These are phyloP conservation scores for Cercophora newfieldiana DNA, from an alignment of 495 filamentous ascomycete species.

Conservation along the genomic window DNA sequence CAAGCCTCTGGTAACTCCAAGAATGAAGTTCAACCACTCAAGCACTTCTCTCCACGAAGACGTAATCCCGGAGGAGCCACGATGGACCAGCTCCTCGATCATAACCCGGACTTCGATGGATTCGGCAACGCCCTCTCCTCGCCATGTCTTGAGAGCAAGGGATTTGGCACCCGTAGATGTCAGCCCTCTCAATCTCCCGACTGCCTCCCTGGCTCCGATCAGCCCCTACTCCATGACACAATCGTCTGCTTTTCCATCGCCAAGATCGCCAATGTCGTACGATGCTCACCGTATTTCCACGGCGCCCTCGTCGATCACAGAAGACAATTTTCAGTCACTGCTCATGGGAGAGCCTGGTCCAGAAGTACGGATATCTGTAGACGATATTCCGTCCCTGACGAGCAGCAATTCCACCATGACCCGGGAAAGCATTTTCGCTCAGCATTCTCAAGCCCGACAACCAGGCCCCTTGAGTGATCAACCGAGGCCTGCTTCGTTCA, in stretches of 20 bases:
- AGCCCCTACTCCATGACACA: constrained; percentile 53
- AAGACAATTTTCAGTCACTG: constrained; percentile 64
- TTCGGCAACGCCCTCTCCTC: constrained; percentile 58
- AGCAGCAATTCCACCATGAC: constrained; percentile 87
- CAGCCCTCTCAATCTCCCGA: constrained; percentile 45
- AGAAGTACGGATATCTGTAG: constrained; percentile 71
- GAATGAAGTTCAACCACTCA: constrained; percentile 41
- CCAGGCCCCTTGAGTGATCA: constrained; percentile 45
- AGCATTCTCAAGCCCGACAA: constrained; percentile 33
- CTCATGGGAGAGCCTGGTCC: constrained; percentile 63
- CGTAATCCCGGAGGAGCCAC: constrained; percentile 36
- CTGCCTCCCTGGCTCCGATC: constrained; percentile 50
- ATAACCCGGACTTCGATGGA: constrained; percentile 31
- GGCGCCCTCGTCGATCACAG: constrained; percentile 67
- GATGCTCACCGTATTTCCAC: constrained; percentile 71
- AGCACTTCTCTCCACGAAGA: constrained; percentile 46
- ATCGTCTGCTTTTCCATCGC: constrained; percentile 58
- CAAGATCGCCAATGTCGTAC: constrained; percentile 62
- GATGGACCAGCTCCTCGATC: not conserved
- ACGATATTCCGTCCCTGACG: constrained; percentile 84
- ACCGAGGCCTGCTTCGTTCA: constrained; percentile 67
- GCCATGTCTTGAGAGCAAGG: constrained; percentile 52
- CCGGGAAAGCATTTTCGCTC: constrained; percentile 54
- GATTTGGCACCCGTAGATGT: constrained; percentile 57
- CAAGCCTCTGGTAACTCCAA: constrained; percentile 18